Evolutionary conservation across 73 alveolate species (phyloP).

Genomic region (Blepharisma stoltei): DNA sequence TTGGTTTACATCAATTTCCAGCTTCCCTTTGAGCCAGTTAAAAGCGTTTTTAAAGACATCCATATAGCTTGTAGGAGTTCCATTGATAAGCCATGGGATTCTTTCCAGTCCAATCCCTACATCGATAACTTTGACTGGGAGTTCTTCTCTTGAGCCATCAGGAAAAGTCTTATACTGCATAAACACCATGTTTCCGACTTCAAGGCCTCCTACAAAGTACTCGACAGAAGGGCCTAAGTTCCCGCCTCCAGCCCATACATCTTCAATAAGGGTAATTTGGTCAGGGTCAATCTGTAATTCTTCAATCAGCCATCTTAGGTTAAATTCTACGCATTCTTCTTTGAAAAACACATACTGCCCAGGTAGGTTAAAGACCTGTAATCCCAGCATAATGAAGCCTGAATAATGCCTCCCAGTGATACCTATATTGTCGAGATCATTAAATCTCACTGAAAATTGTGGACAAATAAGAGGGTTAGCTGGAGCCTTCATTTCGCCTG

Average conservation of each 20-base stretch:
- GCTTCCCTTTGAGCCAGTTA: conserved; percentile 63
- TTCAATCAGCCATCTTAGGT: conserved; percentile 87
- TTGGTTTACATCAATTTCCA: conserved; percentile 66
- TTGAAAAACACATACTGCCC: conserved; percentile 89
- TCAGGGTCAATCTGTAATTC: conserved; percentile 92
- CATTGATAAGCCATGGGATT: conserved; percentile 97
- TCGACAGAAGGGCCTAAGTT: conserved; percentile 98
- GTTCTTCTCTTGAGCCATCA: conserved; percentile 95
- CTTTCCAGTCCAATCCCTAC: conserved; percentile 98
- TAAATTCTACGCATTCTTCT: conserved; percentile 97
- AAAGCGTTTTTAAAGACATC: conserved; percentile 88
- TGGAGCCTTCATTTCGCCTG: conserved; percentile 99
- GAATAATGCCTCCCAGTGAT: conserved; percentile 98
- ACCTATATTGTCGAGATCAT: conserved; percentile 97
- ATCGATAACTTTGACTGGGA: conserved; percentile 92
- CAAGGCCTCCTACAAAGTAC: conserved; percentile 96
- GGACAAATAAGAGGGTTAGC: conserved; percentile 98
- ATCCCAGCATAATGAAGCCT: conserved; percentile 98
- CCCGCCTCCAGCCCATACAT: conserved; percentile 99
- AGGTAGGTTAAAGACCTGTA: conserved; percentile 94
- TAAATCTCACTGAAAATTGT: conserved; percentile 95
- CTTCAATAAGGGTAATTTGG: conserved; percentile 97
- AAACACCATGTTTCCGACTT: conserved; percentile 98
- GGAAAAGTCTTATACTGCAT: conserved; percentile 96
- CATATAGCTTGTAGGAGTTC: conserved; percentile 92